Evolutionary conservation across 208 protist species (phyloP).

Genomic region (Leishmania tropica): DNA sequence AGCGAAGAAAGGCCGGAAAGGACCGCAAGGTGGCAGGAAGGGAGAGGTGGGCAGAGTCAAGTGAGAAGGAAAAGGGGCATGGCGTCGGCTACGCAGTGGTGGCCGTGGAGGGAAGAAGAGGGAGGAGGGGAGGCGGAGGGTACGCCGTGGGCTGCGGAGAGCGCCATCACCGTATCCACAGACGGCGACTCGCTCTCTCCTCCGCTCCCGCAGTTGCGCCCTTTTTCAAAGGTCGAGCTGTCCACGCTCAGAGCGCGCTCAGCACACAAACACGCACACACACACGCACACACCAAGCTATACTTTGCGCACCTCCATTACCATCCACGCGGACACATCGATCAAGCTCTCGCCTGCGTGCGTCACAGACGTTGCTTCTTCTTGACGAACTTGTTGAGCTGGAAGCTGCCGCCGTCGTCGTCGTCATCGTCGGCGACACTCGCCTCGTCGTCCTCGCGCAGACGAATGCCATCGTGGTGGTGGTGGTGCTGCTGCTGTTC

Average conservation of each 20-base stretch:
- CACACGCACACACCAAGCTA: neutral
- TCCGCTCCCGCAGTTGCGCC: neutral
- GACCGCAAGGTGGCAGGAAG: neutral
- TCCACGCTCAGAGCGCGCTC: neutral
- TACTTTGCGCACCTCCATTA: neutral
- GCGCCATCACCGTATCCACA: neutral
- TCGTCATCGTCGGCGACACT: constrained; percentile 27
- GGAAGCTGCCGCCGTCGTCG: constrained; percentile 19
- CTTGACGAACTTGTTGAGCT: constrained; percentile 36
- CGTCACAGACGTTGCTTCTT: constrained; percentile 43
- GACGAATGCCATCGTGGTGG: constrained; percentile 39
- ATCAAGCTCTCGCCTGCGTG: neutral
- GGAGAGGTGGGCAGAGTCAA: neutral
- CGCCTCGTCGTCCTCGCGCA: constrained; percentile 29
- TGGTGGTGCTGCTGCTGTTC: constrained; percentile 32
- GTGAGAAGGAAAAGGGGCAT: neutral
- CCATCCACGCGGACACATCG: neutral
- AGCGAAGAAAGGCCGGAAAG: neutral
- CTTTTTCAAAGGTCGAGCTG: neutral
- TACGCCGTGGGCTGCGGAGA: neutral
- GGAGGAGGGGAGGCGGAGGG: neutral
- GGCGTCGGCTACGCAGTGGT: neutral
- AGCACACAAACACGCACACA: neutral
- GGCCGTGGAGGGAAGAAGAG: neutral
- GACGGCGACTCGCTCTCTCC: neutral